phyloP scores from a whole-genome alignment of 768 basidiomycete genomes.

The Lentinus brumalis region DNA sequence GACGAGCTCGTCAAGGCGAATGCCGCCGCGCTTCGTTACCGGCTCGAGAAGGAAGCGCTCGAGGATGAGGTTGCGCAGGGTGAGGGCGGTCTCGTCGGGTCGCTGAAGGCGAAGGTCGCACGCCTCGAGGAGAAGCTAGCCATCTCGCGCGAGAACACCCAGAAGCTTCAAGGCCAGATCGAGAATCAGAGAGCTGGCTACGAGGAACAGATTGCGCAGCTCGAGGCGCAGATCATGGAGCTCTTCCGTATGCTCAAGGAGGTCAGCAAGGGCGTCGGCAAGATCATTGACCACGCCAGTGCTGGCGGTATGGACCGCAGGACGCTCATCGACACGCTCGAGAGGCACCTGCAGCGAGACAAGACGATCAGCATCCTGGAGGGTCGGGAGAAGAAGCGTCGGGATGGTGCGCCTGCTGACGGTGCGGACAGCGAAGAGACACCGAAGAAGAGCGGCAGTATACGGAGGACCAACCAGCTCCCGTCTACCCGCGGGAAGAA shows the following conservation, averaged over 20 bases:
- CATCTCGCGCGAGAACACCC: slow-evolving; percentile 77
- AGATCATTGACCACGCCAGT: slow-evolving; percentile 59
- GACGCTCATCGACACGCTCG: slow-evolving; percentile 75
- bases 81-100: slow-evolving; percentile 81
- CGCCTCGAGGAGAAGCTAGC: slow-evolving; percentile 77
- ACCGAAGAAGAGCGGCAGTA: slow-evolving; percentile 58
- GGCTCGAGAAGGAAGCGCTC: slow-evolving; percentile 80
- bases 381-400: slow-evolving; percentile 51
- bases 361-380: slow-evolving; percentile 88
- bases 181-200: slow-evolving; percentile 76
- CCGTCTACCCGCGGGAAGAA: slow-evolving; percentile 37
- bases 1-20: slow-evolving; percentile 75
- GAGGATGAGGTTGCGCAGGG: slow-evolving; percentile 83
- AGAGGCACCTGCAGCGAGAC: slow-evolving; percentile 79
- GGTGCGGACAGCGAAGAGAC: slow-evolving; percentile 53
- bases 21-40: slow-evolving; percentile 60
- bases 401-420: slow-evolving; percentile 32
- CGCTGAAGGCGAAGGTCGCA: slow-evolving; percentile 69
- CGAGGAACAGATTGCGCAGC: slow-evolving; percentile 83
- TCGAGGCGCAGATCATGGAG: slow-evolving; percentile 92
- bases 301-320: slow-evolving; percentile 73
- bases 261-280: slow-evolving; percentile 73
- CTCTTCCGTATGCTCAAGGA: slow-evolving; percentile 93
- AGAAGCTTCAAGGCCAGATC: slow-evolving; percentile 75
- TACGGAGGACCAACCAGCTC: slow-evolving; percentile 35